Evolutionary conservation across 1,284 basidiomycete species (phyloP), one percentile per base, ranked within the genome.

Genomic region (Jaminaea rosea): DNA sequence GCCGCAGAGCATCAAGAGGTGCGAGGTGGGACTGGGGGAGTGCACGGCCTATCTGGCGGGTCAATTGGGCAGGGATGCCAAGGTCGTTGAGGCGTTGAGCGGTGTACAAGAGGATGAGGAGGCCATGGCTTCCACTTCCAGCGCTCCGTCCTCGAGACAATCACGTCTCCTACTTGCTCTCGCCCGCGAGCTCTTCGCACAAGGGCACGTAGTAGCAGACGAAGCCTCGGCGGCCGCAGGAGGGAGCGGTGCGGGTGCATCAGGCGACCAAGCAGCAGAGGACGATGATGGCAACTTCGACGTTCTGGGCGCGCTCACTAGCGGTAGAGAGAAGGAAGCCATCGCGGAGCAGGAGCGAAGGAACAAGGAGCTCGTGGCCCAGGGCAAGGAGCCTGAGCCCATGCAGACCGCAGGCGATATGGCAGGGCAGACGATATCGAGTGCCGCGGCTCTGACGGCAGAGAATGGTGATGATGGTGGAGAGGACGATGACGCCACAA

Each of bases 211-310:
- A 21, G 37, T 54, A 8, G 55, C 60, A 26, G 59, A 60, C 23
- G 58, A 56, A 1, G 57, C 58, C 0, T 50, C 62, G 41, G 59
- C 56, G 27, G 52, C 49, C 17, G 56, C 36, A 6, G 62, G 48
- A 7, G 55, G 55, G 13, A 55, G 50, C 26, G 44, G 26, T 11
- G 44, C 47, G 21, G 34, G 27, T 28, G 27, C 23, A 5, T 32
- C 46, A 24, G 41, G 15, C 59, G 76, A 53, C 55, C 76, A 69
- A 44, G 76, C 70, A n/a, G 78, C 78, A n/a, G 87, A 75, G 34
- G 76, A 88, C 49, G 88, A 91, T 58, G 90, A 93, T 57, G 89
- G 87, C 11, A 79, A 88, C 31, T 77, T 80, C 50, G 79, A 81
- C 52, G 77, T 80, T 4, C 79, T 79, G 1, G 78, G 79, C 56